phyloP scores from a whole-genome alignment of 306 rosid genomes.

The Pterocarpus santalinus region DNA sequence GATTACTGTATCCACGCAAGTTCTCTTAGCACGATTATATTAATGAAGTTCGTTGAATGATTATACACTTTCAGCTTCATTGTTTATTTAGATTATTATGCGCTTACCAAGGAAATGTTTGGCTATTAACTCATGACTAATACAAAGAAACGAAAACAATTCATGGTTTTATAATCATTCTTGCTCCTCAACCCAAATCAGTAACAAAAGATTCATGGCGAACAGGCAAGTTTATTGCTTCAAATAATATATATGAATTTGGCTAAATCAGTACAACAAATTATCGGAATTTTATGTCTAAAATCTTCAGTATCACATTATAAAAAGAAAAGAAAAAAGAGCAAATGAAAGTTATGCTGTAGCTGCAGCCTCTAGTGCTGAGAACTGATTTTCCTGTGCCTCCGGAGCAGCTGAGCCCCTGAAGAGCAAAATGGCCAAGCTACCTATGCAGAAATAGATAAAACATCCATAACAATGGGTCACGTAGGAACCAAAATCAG shows the following conservation, averaged over 20 bases:
- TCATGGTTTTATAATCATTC: not conserved
- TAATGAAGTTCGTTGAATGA: not conserved
- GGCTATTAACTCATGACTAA: not conserved
- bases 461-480: constrained; percentile 84
- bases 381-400: constrained; percentile 59
- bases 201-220: not conserved
- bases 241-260: constrained; percentile 17
- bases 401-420: constrained; percentile 69
- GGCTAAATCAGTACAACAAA: not conserved
- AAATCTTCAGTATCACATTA: constrained; percentile 9
- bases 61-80: not conserved
- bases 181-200: not conserved
- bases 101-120: not conserved
- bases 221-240: not conserved
- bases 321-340: not conserved
- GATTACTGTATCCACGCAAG: not conserved
- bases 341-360: constrained; percentile 16
- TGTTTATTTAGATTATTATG: not conserved
- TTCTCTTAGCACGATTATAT: not conserved
- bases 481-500: constrained; percentile 93
- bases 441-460: constrained; percentile 79
- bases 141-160: no score
- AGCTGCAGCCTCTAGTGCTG: constrained; percentile 50
- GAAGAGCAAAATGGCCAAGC: constrained; percentile 81
- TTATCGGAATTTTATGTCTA: not conserved